These are phyloP conservation scores for Vinca major DNA, from an alignment of 305 asterid genomes.

Conservation along the genomic window DNA sequence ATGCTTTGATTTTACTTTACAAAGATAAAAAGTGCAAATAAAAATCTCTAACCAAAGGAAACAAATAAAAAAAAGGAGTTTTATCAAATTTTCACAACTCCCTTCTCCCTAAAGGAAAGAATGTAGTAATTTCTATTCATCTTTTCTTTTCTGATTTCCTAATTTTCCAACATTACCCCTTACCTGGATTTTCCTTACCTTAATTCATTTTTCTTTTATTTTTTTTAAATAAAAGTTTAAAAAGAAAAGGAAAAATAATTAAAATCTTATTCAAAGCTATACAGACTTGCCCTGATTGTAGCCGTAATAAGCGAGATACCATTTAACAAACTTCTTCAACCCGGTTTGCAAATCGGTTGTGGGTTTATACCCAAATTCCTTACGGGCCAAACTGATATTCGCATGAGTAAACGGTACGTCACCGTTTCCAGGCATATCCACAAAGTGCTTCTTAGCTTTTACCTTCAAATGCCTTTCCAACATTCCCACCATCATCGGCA, in stretches of 20 bases:
- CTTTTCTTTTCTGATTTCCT: no score
- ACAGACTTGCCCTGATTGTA: slow-evolving; percentile 45
- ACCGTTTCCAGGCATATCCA: slow-evolving; percentile 76
- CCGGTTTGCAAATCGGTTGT: slow-evolving; percentile 76
- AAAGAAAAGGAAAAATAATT: not conserved
- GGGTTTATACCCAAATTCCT: slow-evolving; percentile 60
- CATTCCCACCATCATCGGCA: slow-evolving; percentile 61
- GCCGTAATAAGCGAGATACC: slow-evolving; percentile 62
- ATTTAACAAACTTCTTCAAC: slow-evolving; percentile 61
- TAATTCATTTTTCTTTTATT: not conserved
- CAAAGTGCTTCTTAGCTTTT: slow-evolving; percentile 47
- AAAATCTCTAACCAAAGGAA: no score
- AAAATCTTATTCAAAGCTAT: slow-evolving; percentile 21
- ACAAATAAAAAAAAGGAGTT: no score
- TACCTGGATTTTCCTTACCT: slow-evolving; percentile 4
- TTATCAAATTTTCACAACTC: no score
- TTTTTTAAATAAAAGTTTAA: not conserved
- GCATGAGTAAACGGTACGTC: slow-evolving; percentile 55
- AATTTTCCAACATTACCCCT: no score
- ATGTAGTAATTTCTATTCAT: no score
- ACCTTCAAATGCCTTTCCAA: slow-evolving; percentile 55
- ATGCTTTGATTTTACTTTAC: no score
- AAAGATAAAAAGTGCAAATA: no score
- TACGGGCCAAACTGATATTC: slow-evolving; percentile 28
- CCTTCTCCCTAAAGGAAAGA: no score